Evolutionary conservation across 768 basidiomycete genomes (phyloP).

Genomic region (Filobasidium floriforme): DNA sequence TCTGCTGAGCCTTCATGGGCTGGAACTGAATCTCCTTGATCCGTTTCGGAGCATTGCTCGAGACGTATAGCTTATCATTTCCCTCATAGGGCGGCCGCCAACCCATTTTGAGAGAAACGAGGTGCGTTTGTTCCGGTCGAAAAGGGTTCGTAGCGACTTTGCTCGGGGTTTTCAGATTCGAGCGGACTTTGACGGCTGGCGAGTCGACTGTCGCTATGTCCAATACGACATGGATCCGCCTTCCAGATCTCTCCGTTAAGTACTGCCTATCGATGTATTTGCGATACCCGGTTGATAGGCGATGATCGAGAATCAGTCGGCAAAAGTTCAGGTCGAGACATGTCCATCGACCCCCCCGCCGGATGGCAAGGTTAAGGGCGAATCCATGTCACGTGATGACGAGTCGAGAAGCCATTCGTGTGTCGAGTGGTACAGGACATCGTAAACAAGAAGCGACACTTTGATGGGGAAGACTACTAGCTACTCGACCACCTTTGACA

Average conservation of each 20-base stretch:
- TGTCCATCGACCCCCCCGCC: too few species aligned
- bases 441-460: neutral
- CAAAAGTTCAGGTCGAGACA: too few species aligned
- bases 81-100: conserved; percentile 6
- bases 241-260: too few species aligned
- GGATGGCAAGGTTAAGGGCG: too few species aligned
- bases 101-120: neutral
- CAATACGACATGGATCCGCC: neutral
- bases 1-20: conserved; percentile 85
- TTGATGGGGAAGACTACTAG: too few species aligned
- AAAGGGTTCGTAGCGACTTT: neutral
- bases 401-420: too few species aligned
- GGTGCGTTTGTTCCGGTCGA: neutral
- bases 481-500: too few species aligned
- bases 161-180: neutral
- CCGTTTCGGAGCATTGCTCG: conserved; percentile 43
- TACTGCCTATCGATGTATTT: too few species aligned
- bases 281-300: too few species aligned
- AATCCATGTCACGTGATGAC: neutral
- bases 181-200: too few species aligned
- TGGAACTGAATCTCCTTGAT: conserved; percentile 90
- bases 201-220: neutral
- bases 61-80: conserved; percentile 44
- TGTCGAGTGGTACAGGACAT: too few species aligned
- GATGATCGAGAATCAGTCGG: too few species aligned